Base-by-base conservation (phyloP, 306 rosid species). In the Gleditsia sinensis region DNA sequence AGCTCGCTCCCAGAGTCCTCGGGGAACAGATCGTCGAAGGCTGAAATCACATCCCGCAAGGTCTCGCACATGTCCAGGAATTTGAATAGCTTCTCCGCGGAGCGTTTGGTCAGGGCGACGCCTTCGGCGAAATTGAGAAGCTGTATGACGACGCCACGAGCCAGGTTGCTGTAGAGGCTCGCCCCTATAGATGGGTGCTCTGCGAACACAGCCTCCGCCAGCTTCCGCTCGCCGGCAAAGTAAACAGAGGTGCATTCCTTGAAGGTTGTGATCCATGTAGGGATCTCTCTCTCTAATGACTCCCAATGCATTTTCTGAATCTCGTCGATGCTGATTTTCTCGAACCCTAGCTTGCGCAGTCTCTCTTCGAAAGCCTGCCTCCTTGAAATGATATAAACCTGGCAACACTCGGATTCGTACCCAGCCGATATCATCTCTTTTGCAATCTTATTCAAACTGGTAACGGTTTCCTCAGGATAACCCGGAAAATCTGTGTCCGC, bases 61-160 rank as follows among this genome's bases (percentile, higher is more conserved):
- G 88, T 63, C 71, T 88, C 93, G 24, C 83, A 88, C 84, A 88
- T 84, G 77, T 88, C 93, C 0, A 88, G 80, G 10, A 82, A 27
- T 59, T 88, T 88, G 83, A 88, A 88, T 40, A 88, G 76, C 58
- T 88, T 88, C 79, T 88, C 93, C 0, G 82, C 80, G 0, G 93
- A 83, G 8, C 86, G 87, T 55, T 82, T 88, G 0, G 90, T 75
- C 90, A 88, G 77, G 0, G 89, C 80, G 0, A 88, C 48, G 1
- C 87, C 82, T 56, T 86, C 89, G 0, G 80, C 86, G 69, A 88
- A 88, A 67, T 86, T 86, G 2, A 88, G 71, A 0, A 86, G 82
- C 10, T 80, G 90, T 0, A 86, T 64, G 9, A 65, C 23, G 1
- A 84, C 46, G n/a, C 77, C 39, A 1, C 81, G 83, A 1, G 75